phyloP scores from a whole-genome alignment of 371 early-diverging fungal species.

The Haplosporangium sp. region DNA sequence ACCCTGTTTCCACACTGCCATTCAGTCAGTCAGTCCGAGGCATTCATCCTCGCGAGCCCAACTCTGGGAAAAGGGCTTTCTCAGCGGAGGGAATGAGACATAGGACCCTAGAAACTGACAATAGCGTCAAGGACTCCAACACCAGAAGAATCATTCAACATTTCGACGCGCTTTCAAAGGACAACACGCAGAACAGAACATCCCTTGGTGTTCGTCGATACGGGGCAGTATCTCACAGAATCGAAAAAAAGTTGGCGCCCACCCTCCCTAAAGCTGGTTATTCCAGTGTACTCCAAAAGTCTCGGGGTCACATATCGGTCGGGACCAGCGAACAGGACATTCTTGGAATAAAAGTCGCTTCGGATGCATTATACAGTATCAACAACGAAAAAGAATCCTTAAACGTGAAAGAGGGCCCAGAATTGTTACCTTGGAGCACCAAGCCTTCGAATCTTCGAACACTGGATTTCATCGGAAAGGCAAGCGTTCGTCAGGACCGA shows the following conservation, averaged over 20 bases:
- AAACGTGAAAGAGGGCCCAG: neutral
- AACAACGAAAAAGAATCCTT: neutral
- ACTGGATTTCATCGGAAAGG: constrained; percentile 5
- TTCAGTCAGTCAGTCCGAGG: constrained; percentile 7
- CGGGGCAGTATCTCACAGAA: constrained; percentile 6
- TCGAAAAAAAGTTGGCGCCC: constrained; percentile 17
- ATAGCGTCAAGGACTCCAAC: neutral
- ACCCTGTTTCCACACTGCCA: neutral
- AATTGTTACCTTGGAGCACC: neutral
- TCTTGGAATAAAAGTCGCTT: too few species aligned
- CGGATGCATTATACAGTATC: too few species aligned
- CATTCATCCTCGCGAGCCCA: constrained; percentile 9
- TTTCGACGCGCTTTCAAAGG: constrained; percentile 31
- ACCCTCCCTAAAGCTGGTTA: neutral
- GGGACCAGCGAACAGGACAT: too few species aligned
- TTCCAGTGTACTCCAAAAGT: neutral
- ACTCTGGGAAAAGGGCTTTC: neutral
- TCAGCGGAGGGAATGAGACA: neutral
- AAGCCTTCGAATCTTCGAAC: neutral
- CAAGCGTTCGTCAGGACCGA: constrained; percentile 15
- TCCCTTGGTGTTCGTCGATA: constrained; percentile 22
- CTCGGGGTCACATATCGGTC: too few species aligned
- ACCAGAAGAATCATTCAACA: constrained; percentile 36
- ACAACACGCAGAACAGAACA: neutral
- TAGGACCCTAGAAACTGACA: neutral